These are phyloP conservation scores for Pyrrhoderma lamaoense DNA, from an alignment of 1,284 basidiomycete species.

Conservation along the genomic window DNA sequence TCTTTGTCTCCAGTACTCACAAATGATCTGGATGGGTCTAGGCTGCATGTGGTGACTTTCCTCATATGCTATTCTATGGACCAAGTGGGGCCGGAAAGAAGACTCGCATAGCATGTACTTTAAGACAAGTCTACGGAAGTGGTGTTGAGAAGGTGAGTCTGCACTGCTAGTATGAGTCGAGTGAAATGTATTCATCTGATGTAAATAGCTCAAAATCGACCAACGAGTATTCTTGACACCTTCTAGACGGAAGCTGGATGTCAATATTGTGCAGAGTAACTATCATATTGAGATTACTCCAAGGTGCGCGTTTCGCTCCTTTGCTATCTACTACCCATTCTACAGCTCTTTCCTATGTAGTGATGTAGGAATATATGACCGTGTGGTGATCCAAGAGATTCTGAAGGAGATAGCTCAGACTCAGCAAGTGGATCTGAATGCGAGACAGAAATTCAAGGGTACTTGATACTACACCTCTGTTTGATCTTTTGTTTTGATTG, in stretches of 20 bases:
- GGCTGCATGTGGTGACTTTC: conserved; percentile 90
- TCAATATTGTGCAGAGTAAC: conserved; percentile 90
- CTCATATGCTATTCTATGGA: conserved; percentile 97
- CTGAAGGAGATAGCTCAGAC: conserved; percentile 99
- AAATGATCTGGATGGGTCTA: conserved; percentile 25
- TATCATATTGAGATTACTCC: conserved; percentile 98
- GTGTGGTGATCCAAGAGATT: conserved; percentile 94
- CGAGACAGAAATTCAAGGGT: conserved; percentile 97
- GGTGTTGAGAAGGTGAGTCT: conserved; percentile 82
- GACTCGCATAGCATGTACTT: conserved; percentile 87
- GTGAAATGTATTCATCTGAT: background rate
- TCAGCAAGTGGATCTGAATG: conserved; percentile 94
- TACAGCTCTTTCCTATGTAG: conserved; percentile 34
- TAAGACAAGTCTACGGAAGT: conserved; percentile 86
- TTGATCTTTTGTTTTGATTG: background rate
- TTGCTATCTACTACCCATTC: background rate
- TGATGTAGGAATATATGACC: conserved; percentile 94
- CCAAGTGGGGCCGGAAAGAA: conserved; percentile 98
- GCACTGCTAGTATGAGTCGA: background rate
- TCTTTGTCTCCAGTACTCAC: background rate
- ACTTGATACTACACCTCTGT: conserved; percentile 15
- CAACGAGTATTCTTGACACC: conserved; percentile 95
- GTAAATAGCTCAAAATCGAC: conserved; percentile 86
- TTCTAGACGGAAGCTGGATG: conserved; percentile 90
- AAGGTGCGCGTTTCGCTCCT: conserved; percentile 45